phyloP scores from a whole-genome alignment of 2,329 filamentous ascomycete species.

The Apiospora arundinis region DNA sequence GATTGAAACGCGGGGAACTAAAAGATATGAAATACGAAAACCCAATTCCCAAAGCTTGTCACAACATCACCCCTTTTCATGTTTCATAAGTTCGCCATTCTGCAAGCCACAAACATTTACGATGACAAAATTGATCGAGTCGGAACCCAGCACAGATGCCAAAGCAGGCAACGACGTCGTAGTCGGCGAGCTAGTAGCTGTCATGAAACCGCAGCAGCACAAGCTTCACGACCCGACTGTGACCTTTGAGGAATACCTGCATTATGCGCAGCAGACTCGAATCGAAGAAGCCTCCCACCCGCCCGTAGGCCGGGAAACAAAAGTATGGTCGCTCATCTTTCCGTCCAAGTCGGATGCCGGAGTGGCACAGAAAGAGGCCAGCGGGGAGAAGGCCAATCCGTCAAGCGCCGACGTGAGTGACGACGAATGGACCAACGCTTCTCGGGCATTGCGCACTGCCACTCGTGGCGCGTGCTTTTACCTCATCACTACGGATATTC shows the following conservation, averaged over 20 bases:
- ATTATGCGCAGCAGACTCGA: slow-evolving; percentile 30
- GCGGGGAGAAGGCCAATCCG: not conserved
- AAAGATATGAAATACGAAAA: not conserved
- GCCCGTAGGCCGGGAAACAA: slow-evolving; percentile 28
- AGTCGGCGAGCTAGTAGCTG: not conserved
- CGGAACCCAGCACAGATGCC: no score
- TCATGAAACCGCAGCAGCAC: not conserved
- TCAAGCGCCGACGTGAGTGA: slow-evolving; percentile 35
- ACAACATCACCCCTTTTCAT: not conserved
- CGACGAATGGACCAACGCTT: slow-evolving; percentile 54
- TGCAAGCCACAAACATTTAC: not conserved
- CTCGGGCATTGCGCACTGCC: slow-evolving; percentile 52
- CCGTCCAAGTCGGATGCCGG: slow-evolving; percentile 1
- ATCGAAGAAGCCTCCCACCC: slow-evolving; percentile 28
- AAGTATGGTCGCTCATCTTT: slow-evolving; percentile 1
- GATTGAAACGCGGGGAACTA: not conserved
- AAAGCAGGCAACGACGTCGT: not conserved
- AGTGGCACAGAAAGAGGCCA: not conserved
- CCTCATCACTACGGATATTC: slow-evolving; percentile 55
- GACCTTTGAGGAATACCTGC: slow-evolving; percentile 32
- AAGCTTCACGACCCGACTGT: slow-evolving; percentile 11
- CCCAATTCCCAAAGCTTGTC: not conserved
- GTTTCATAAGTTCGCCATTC: not conserved
- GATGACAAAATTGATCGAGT: not conserved
- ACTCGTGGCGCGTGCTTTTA: slow-evolving; percentile 54